Percentiles rank a stretch among this genome's conserved stretches.
These are phyloP conservation scores for Batkoa obscura DNA, from an alignment of 371 early-diverging fungal species.

Conservation along the genomic window DNA sequence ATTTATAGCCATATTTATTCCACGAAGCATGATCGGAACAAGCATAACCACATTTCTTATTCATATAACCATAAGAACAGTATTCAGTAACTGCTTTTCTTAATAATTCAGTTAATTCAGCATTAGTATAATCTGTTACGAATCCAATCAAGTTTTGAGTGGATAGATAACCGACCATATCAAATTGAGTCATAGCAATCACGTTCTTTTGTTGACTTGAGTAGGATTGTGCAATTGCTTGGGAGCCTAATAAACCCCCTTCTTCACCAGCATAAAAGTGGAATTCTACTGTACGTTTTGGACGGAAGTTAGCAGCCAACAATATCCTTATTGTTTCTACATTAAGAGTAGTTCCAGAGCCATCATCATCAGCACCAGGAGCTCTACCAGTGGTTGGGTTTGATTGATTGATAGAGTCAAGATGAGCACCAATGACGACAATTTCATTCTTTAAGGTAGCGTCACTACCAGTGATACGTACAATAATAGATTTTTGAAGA, in stretches of 20 bases:
- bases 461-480: constrained; percentile 43
- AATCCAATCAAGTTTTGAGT: constrained; percentile 53
- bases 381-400: constrained; percentile 60
- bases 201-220: constrained; percentile 26
- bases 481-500: constrained; percentile 36
- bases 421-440: constrained; percentile 76
- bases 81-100: constrained; percentile 3
- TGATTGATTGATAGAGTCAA: constrained; percentile 75
- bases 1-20: constrained; percentile 62
- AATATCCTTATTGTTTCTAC: constrained; percentile 59
- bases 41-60: constrained; percentile 10
- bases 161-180: constrained; percentile 61
- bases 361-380: constrained; percentile 78
- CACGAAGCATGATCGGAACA: constrained; percentile 84
- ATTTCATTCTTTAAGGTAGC: constrained; percentile 27
- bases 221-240: constrained; percentile 59
- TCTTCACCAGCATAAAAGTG: constrained; percentile 90
- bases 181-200: constrained; percentile 55
- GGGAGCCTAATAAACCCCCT: constrained; percentile 76
- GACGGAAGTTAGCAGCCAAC: constrained; percentile 43
- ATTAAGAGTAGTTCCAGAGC: constrained; percentile 56
- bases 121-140: constrained; percentile 59
- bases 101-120: constrained; percentile 34
- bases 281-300: constrained; percentile 74
- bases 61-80: background rate